Percentiles rank a stretch among this genome's conserved stretches.
These are phyloP conservation scores for Kernera saxatilis DNA, from an alignment of 345 rosid genomes.

Conservation along the genomic window DNA sequence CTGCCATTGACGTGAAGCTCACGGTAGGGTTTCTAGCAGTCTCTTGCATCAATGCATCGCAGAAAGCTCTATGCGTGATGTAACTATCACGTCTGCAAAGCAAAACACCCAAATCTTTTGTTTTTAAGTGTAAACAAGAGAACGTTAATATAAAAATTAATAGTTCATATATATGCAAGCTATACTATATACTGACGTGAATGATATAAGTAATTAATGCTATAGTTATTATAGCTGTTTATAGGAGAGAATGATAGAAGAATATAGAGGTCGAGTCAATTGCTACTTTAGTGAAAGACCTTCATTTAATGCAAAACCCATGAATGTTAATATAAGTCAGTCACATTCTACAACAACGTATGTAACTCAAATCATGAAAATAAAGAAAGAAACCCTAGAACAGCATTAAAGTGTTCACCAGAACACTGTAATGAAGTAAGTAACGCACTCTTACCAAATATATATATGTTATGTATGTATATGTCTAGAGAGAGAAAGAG, in stretches of 20 bases:
- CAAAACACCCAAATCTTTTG: neutral
- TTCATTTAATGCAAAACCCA: conserved; percentile 44
- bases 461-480: neutral
- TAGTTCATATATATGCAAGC: neutral
- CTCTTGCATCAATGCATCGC: conserved; percentile 82
- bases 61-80: conserved; percentile 84
- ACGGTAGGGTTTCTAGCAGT: conserved; percentile 57
- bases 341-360: conserved; percentile 16
- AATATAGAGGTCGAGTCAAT: conserved; percentile 30
- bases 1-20: conserved; percentile 35
- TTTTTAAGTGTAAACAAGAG: neutral
- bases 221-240: neutral
- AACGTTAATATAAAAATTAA: neutral
- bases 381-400: conserved; percentile 29
- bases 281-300: conserved; percentile 39
- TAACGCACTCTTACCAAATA: conserved; percentile 12
- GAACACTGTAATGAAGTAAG: conserved; percentile 15
- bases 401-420: conserved; percentile 20
- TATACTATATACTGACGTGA: conserved; percentile 8
- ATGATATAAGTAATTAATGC: neutral
- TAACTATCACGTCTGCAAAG: conserved; percentile 77
- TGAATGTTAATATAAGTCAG: conserved; percentile 26
- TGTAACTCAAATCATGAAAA: conserved; percentile 31
- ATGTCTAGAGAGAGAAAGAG: conserved; percentile 25
- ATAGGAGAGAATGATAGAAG: conserved; percentile 26